Conservation (phyloP, 176 grass and related monocot genomes). For the Aegilops bicornis region DNA sequence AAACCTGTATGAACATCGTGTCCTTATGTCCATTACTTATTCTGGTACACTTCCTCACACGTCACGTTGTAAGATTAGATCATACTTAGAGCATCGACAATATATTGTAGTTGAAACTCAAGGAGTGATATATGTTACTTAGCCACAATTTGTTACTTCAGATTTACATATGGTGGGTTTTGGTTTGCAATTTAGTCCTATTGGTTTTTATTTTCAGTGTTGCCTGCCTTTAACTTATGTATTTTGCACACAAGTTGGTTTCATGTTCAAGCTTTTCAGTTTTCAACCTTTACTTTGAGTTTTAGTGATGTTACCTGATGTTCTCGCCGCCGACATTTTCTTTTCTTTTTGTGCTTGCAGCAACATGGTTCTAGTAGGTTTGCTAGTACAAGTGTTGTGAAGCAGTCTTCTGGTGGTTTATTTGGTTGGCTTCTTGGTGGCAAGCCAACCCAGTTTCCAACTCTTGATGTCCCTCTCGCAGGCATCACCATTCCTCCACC, state of each 20-base stretch:
- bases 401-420: constrained; percentile 51
- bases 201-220: neutral
- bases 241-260: neutral
- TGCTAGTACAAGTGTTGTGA: constrained; percentile 64
- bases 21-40: neutral
- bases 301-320: neutral
- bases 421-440: constrained; percentile 62
- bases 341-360: constrained; percentile 20
- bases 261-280: neutral
- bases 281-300: neutral
- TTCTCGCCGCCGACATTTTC: neutral
- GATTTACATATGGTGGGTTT: neutral
- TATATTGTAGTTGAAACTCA: neutral
- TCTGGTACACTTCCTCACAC: neutral
- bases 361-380: constrained; percentile 46
- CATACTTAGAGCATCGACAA: neutral
- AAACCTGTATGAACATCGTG: neutral
- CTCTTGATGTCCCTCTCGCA: constrained; percentile 54
- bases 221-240: neutral
- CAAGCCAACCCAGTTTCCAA: constrained; percentile 44
- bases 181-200: neutral
- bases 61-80: neutral
- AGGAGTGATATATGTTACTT: neutral
- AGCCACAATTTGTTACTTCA: neutral
- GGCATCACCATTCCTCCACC: constrained; percentile 43